Evolutionary conservation across 768 basidiomycete genomes (phyloP).

Genomic region (Gelatoporia subvermispora): DNA sequence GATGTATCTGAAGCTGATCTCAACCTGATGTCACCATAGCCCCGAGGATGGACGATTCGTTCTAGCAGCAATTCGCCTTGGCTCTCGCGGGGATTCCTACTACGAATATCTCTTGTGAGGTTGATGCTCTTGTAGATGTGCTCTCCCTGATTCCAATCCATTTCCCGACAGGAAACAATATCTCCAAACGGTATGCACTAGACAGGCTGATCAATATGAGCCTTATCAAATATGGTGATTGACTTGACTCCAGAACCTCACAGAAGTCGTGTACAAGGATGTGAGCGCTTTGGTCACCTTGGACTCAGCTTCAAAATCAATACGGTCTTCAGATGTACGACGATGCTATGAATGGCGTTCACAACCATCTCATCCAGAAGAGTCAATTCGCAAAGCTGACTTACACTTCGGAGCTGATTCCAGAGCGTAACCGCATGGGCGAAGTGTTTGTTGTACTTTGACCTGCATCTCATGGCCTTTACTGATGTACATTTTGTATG

Average conservation of each 20-base stretch:
- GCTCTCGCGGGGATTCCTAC: conserved; percentile 89
- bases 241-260: conserved; percentile 46
- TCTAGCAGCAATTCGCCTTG: conserved; percentile 76
- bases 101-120: conserved; percentile 86
- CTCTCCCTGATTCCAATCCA: too few species aligned
- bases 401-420: conserved; percentile 81
- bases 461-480: neutral
- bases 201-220: too few species aligned
- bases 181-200: conserved; percentile 62
- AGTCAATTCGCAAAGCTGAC: conserved; percentile 55
- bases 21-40: conserved; percentile 26
- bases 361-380: conserved; percentile 64
- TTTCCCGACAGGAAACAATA: conserved; percentile 81
- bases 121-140: too few species aligned
- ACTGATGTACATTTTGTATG: neutral
- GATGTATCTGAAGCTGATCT: neutral
- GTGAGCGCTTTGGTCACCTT: conserved; percentile 33
- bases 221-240: too few species aligned
- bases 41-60: conserved; percentile 48
- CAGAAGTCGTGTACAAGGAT: conserved; percentile 72
- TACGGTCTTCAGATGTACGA: conserved; percentile 72
- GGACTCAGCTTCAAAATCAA: neutral
- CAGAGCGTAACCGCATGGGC: conserved; percentile 36
- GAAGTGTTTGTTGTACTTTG: conserved; percentile 28
- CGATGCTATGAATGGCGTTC: conserved; percentile 78